Evolutionary conservation across 164 flowering plant genomes (phyloP), one percentile per base, ranked within the genome.

Genomic region (Stephania japonica): DNA sequence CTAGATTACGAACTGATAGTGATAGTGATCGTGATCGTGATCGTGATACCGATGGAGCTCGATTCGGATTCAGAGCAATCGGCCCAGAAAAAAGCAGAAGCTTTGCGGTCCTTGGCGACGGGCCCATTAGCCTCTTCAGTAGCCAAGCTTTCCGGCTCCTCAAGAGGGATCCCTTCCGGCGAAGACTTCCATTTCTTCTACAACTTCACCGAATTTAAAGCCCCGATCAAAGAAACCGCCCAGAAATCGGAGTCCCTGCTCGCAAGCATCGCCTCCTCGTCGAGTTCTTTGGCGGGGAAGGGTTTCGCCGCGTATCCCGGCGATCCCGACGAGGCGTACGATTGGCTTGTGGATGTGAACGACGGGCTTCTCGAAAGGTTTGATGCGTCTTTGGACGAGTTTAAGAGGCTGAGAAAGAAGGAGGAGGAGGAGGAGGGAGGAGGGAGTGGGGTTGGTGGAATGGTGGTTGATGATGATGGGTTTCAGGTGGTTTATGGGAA

Each of bases 401-500:
- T 90, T 66, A 74, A 80, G 82, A 81, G 68, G 68, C 1, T 80
- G 68, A 76, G 92, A 78, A 86, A 84, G 80, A 72, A 77, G 64
- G 86, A 85, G 69, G 84, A 80, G 77, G 87, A 85, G 69, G 84
- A 80, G 77, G 87, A 79, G 65, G 70, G 43, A 8, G 76, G 75
- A 6, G 83, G 82, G 56, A 72, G 68, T 62, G 65, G 49, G 0
- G 7, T 71, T 59, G 74, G 53, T 32, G 72, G 27, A 23, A 76
- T 61, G 71, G 81, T 73, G 38, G 10, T 47, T 24, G 88, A 80
- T 0, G 70, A 78, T n/a, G 64, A 59, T 61, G 98, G 99, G 83
- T 95, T 93, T 84, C 92, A 90, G 83, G 67, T 90, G 82, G 98
- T 75, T 71, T 61, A 61, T 88, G 82, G 98, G 70, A 93, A 96